Evolutionary conservation across 2,329 filamentous ascomycete species (phyloP).

Genomic region (Pseudocercospora macadamiae): DNA sequence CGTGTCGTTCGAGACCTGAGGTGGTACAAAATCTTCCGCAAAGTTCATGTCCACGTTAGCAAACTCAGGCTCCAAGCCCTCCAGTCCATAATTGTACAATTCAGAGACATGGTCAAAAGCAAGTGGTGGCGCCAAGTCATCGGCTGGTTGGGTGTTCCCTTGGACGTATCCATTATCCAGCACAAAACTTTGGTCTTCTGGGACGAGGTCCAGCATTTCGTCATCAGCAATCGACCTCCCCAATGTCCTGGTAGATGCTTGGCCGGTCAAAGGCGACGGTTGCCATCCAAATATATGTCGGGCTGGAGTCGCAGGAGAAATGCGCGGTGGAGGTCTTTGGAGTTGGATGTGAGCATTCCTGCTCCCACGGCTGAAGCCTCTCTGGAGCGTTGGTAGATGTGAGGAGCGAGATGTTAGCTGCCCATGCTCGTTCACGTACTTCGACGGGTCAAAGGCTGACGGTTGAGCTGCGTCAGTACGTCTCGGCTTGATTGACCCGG

Average conservation of each 20-base stretch:
- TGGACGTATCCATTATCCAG: slow-evolving; percentile 2
- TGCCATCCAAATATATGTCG: background rate
- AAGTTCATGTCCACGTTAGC: background rate
- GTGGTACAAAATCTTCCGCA: background rate
- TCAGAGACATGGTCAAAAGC: background rate
- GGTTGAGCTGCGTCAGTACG: background rate
- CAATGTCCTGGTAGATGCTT: background rate
- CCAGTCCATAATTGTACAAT: background rate
- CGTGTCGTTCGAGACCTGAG: background rate
- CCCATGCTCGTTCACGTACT: background rate
- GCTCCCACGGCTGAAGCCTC: slow-evolving; percentile 1
- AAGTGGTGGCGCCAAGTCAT: slow-evolving; percentile 17
- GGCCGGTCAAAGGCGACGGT: background rate
- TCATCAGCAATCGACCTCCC: slow-evolving; percentile 1
- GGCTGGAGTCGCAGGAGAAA: background rate
- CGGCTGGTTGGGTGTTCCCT: slow-evolving; percentile 17
- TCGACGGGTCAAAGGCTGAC: background rate
- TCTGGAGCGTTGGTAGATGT: background rate
- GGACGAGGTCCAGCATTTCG: slow-evolving; percentile 22
- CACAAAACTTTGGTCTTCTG: background rate
- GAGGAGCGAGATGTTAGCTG: background rate
- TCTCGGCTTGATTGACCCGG: too few species aligned
- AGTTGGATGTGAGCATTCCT: background rate
- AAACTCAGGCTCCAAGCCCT: background rate
- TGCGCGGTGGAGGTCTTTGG: background rate